phyloP scores from a whole-genome alignment of 2,329 filamentous ascomycete genomes.

The Hypoxylon sp. region DNA sequence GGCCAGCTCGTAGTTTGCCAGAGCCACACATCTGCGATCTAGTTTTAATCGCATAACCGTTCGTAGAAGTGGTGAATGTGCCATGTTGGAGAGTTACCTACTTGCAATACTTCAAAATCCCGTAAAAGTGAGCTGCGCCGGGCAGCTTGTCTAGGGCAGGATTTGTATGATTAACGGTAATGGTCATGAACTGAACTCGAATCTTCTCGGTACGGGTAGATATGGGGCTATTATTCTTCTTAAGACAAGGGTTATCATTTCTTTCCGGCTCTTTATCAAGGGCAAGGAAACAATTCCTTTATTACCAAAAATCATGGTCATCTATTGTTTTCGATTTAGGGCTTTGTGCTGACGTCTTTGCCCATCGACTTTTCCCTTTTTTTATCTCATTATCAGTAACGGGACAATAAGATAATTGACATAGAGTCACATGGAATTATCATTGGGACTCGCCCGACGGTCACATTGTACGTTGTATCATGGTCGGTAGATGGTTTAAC shows the following conservation, averaged over 20 bases:
- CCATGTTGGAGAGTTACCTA: conserved; percentile 17
- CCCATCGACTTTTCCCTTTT: not conserved
- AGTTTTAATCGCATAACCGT: conserved; percentile 30
- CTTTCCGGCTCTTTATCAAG: not conserved
- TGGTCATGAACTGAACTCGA: not conserved
- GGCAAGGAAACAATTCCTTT: conserved; percentile 10
- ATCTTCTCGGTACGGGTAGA: conserved; percentile 3
- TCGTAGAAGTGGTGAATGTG: conserved; percentile 38
- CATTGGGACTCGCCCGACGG: no score
- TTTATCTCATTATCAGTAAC: not conserved
- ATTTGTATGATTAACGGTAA: not conserved
- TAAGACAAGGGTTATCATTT: conserved; percentile 2
- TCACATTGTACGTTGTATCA: not conserved
- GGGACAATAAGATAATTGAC: not conserved
- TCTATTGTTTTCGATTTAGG: not conserved
- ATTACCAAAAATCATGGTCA: not conserved
- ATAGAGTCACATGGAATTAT: not conserved
- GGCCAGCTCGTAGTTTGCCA: conserved; percentile 37
- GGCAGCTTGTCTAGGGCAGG: not conserved
- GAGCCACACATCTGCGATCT: conserved; percentile 27
- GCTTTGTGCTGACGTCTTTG: not conserved
- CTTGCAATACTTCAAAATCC: not conserved
- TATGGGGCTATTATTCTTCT: conserved; percentile 4
- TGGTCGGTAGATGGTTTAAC: not conserved
- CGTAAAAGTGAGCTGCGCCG: not conserved